Conservation (phyloP, 129 eudicot species). For the Solidago caesia region DNA sequence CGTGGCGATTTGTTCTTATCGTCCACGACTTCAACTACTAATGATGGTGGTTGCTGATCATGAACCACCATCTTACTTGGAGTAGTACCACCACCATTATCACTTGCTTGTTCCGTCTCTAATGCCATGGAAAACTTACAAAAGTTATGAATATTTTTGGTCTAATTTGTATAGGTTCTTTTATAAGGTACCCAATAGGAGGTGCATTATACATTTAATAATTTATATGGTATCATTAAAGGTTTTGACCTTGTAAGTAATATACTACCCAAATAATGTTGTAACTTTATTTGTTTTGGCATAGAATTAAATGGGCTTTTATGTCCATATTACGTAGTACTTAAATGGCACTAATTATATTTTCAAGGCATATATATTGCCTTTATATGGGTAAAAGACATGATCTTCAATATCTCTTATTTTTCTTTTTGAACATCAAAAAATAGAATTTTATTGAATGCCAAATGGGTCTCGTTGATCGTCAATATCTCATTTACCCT, state of each 20-base stretch:
- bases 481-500: slow-evolving; percentile 26
- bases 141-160: slow-evolving; percentile 11
- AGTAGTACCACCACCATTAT: slow-evolving; percentile 28
- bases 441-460: no score
- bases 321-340: slow-evolving; percentile 19
- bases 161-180: slow-evolving; percentile 22
- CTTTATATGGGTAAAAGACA: slow-evolving; percentile 21
- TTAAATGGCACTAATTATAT: slow-evolving; percentile 30
- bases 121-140: slow-evolving; percentile 36
- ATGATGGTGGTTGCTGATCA: slow-evolving; percentile 31
- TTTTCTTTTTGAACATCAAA: no score
- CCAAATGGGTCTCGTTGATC: background rate
- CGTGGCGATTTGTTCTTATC: slow-evolving; percentile 52
- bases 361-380: slow-evolving; percentile 33
- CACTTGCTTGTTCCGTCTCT: slow-evolving; percentile 31
- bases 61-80: slow-evolving; percentile 31
- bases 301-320: slow-evolving; percentile 28
- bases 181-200: background rate
- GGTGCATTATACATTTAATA: background rate
- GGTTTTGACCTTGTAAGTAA: slow-evolving; percentile 30
- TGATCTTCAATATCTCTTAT: slow-evolving; percentile 21
- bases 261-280: slow-evolving; percentile 41
- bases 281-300: slow-evolving; percentile 29
- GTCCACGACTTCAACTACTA: slow-evolving; percentile 29
- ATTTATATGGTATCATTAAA: slow-evolving; percentile 17